Base-by-base conservation (phyloP, 169 alveolate species). In the Plasmodium yoelii region DNA sequence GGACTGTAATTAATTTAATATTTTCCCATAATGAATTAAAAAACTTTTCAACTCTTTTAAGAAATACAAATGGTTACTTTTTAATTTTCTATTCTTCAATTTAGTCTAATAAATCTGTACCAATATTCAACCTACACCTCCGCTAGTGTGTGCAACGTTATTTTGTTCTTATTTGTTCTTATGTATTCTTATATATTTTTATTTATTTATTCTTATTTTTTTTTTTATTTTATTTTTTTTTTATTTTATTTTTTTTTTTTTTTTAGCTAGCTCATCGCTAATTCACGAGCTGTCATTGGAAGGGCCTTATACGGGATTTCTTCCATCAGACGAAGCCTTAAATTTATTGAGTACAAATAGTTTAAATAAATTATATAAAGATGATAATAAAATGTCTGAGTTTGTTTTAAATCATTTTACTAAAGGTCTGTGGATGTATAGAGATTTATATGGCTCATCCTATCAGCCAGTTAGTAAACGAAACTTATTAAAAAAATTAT, bases 281-380 rank as follows among this genome's bases (percentile, higher is more conserved):
- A 73, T 92, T 15, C 96, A 94, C 55, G 95, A 94, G 57, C 72
- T 94, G 15, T 94, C 96, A 19, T 71, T 92, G 64, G 94, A 94
- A 8, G 96, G 96, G 12, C 96, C 96, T 3, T 94, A 87, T 60
- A 94, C 96, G 7, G 96, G 95, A 53, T 94, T 94, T 82, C 86
- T 94, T 44, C 96, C 96, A 1, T 75, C 93, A 22, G 57, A 90
- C 55, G 93, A 86, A 22, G 93, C 94, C 56, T 61, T 94, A 77
- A 68, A 84, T 8, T 84, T 84, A 57, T 69, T 84, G 19, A 84
- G 73, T 42, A 12, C 61, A 28, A 75, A 87, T 67, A 47, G 88
- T 22, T 64, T 93, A 57, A 42, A 82, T 19, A 64, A 53, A 18
- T 69, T 92, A 56, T 84, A 70, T 46, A 42, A 84, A 15, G 88